Base-by-base conservation (phyloP, 1,284 basidiomycete genomes). In the Grifola frondosa region DNA sequence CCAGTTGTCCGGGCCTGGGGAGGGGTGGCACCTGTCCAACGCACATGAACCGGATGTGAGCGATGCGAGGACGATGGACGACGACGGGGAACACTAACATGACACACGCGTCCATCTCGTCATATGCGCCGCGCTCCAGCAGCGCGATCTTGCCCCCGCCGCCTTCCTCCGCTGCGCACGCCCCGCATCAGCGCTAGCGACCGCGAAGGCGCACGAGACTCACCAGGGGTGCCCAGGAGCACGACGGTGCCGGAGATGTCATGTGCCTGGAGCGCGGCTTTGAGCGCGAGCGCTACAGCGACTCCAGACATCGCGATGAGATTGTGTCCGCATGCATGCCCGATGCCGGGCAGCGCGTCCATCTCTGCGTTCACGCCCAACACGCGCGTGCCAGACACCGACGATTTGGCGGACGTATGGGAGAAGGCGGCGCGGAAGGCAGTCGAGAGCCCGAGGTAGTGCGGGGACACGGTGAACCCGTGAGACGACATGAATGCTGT, bases 291-390 rank as follows among this genome's bases (percentile, higher is more conserved):
- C 11, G 88, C 81, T 17, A 85, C 75, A 12, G 82, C 90, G 11
- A 89, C 78, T 23, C 90, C 91, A 38, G 80, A 77, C 48, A 88
- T 80, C 33, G 88, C 88, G 49, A 93, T 93, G 44, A 93, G 73
- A 64, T 91, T 92, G 62, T 93, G 89, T 0, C 89, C 90, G 57
- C 90, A 92, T 0, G 82, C 90, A 63, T 91, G 81, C 4, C 81
- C 81, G 40, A 84, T 69, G 21, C 71, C 67, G 17, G 73, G 74
- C 4, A 82, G 65, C 5, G 80, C 73, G 53, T 84, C 81, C 75
- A 84, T 83, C 46, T 92, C 88, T 6, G 84, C 83, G 60, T 88
- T 88, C 42, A 89, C 68, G 3, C 83, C 88, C 35, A 87, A 79
- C 3, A 75, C 75, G 25, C 75, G 70, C 15, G 78, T 75, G 6